Base-by-base conservation (phyloP, 2,329 filamentous ascomycete genomes). In the Rosellinia necatrix region DNA sequence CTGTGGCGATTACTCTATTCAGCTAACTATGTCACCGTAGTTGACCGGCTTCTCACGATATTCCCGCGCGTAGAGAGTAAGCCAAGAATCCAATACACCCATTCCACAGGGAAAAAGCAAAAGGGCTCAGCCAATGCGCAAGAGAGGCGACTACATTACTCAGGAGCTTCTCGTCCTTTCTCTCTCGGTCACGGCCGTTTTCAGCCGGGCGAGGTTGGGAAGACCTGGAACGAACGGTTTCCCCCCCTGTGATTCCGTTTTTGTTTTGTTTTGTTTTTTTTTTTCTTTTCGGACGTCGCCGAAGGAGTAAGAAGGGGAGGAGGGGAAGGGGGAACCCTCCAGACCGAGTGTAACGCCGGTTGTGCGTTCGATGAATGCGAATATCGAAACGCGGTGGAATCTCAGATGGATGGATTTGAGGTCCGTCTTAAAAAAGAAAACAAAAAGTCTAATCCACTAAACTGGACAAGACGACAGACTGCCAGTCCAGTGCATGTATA, bases 291-390 rank as follows among this genome's bases (percentile, higher is more conserved):
- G 34, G 49, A 15, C 43, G 12, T 41, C 35, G 35, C 29, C 24
- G 6, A 17, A 22, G 35, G 21, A 52, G 43, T 38, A 49, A 38
- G 54, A 49, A 19, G n/a, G n/a, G n/a, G n/a, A n/a, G n/a, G n/a
- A n/a, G n/a, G n/a, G n/a, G n/a, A n/a, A n/a, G n/a, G n/a, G n/a
- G 32, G 30, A 22, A 13, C 30, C 24, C 38, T 21, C 43, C 5
- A 44, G 35, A 24, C 13, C 30, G 29, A 13, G 25, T 53, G 30
- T 38, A 32, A 6, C 29, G 21, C 29, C 24, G 22, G 17, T 15
- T 38, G 38, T 46, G 21, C 35, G 38, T 40, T 21, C 15, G 41
- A 40, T 49, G 49, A 43, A 19, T 29, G 44, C 22, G 21, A 41
- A 44, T 24, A n/a, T n/a, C n/a, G n/a, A n/a, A n/a, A n/a, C n/a